Conservation (phyloP, 1,139 yeast genomes). For the Groenewaldozyma sp. region DNA sequence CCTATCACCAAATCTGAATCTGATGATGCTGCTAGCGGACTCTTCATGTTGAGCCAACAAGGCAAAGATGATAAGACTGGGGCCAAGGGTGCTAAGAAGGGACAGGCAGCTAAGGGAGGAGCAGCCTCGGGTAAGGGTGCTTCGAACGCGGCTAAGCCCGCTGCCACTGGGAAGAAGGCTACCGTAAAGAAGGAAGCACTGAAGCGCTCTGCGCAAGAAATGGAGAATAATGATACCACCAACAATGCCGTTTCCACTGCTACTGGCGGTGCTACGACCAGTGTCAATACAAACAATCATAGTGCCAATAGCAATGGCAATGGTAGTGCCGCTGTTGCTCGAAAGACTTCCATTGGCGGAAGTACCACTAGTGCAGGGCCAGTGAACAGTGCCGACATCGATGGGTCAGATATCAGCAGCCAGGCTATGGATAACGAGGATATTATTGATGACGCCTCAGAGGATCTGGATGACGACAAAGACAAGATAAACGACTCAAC, state of each 20-base stretch:
- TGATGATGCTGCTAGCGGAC: constrained; percentile 24
- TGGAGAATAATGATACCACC: no score
- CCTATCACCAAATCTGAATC: no score
- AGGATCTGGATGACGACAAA: constrained; percentile 2
- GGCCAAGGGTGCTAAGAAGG: no score
- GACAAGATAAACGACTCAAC: constrained; percentile 2
- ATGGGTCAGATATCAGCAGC: not conserved
- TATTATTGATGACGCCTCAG: not conserved
- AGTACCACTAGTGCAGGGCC: not conserved
- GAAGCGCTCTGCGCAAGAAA: no score
- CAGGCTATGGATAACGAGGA: not conserved
- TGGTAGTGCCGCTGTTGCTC: not conserved
- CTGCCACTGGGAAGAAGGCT: no score
- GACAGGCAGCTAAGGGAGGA: no score
- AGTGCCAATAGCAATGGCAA: not conserved
- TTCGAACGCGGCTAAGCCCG: constrained; percentile 3
- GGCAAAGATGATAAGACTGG: not conserved
- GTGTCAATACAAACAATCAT: no score
- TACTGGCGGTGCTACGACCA: not conserved
- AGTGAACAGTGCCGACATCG: not conserved
- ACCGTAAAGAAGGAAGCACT: no score
- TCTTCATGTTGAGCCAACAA: constrained; percentile 24
- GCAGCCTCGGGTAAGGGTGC: constrained; percentile 7
- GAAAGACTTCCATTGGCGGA: constrained; percentile 1
- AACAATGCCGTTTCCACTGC: not conserved